These are phyloP conservation scores for Stipa capillata DNA, from an alignment of 176 grass and related monocot genomes.

Conservation along the genomic window DNA sequence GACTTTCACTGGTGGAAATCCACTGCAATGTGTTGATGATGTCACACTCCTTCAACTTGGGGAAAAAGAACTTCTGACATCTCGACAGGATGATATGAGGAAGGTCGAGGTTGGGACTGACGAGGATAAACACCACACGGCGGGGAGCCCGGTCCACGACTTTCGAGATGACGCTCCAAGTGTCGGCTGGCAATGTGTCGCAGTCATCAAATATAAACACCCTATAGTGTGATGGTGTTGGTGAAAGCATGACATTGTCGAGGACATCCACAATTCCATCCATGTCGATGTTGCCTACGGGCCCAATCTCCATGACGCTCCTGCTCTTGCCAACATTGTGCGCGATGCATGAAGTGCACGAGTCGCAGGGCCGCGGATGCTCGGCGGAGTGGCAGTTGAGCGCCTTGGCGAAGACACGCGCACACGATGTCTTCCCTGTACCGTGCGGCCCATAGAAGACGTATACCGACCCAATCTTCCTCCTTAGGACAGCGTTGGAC, in stretches of 20 bases:
- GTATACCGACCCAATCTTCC: slow-evolving; percentile 63
- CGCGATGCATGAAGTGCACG: slow-evolving; percentile 63
- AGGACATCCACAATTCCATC: slow-evolving; percentile 53
- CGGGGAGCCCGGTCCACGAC: slow-evolving; percentile 56
- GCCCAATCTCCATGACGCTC: slow-evolving; percentile 69
- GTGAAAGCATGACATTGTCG: slow-evolving; percentile 52
- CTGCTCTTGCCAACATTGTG: slow-evolving; percentile 69
- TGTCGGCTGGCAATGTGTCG: slow-evolving; percentile 48
- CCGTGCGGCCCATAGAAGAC: slow-evolving; percentile 85
- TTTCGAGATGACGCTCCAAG: slow-evolving; percentile 74
- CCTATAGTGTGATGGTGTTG: slow-evolving; percentile 52
- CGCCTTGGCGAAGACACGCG: slow-evolving; percentile 71
- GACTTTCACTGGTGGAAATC: slow-evolving; percentile 68
- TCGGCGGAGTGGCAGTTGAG: slow-evolving; percentile 71
- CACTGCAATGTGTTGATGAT: slow-evolving; percentile 60
- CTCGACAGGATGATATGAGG: slow-evolving; percentile 84
- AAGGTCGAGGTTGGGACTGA: slow-evolving; percentile 70
- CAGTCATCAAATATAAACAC: slow-evolving; percentile 89
- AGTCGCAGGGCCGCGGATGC: slow-evolving; percentile 56
- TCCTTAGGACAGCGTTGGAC: slow-evolving; percentile 60
- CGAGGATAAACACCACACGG: slow-evolving; percentile 68
- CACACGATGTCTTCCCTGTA: slow-evolving; percentile 83
- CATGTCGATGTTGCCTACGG: slow-evolving; percentile 70
- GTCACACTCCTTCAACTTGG: slow-evolving; percentile 82
- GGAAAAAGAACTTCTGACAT: slow-evolving; percentile 94